Evolutionary conservation across 805 yeast genomes (phyloP), one percentile per base, ranked within the genome.

Genomic region (Pichia occidentalis): DNA sequence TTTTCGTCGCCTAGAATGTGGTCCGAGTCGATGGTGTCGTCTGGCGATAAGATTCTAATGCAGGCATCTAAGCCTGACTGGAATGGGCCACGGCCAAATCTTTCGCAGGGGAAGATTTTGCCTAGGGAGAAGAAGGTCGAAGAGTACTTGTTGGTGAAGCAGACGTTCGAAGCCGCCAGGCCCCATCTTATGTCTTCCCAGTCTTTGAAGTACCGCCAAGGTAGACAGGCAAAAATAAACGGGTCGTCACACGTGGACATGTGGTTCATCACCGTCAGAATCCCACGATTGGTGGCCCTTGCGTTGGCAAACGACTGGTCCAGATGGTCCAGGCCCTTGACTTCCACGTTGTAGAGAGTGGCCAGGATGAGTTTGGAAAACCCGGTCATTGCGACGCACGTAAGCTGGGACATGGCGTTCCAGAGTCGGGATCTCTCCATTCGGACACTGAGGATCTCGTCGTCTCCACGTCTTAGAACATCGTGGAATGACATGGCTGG

Each of bases 241-340:
- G 98, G 98, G 53, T 90, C 98, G 56, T 90, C 98, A 18, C 86
- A 83, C 23, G 73, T 83, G 3, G 88, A 80, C 92, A 85, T 84
- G 54, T 87, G 96, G 57, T 88, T 88, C 95, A 86, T 85, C 12
- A 85, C 71, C 0, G 97, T 90, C 44, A 90, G 49, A 2, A 90
- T 57, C 0, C 92, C 82, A 31, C 97, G 63, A 42, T 81, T 75
- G 50, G 87, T 90, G 1, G 50, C 47, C 33, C 79, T 61, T 0
- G 92, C 78, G 43, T 69, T 69, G n/a, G 67, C 66, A 28, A 84
- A 53, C 0, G 90, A 92, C 11, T 52, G 59, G 37, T 80, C 83
- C 13, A 90, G 61, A 43, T 71, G 74, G 4, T 83, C 82, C 10
- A 80, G 56, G 33, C 85, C 74, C 41, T 71, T 67, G 10, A 85